Evolutionary conservation across 2,329 filamentous ascomycete species (phyloP), one percentile per base, ranked within the genome.

Genomic region (Aspergillus sp.): DNA sequence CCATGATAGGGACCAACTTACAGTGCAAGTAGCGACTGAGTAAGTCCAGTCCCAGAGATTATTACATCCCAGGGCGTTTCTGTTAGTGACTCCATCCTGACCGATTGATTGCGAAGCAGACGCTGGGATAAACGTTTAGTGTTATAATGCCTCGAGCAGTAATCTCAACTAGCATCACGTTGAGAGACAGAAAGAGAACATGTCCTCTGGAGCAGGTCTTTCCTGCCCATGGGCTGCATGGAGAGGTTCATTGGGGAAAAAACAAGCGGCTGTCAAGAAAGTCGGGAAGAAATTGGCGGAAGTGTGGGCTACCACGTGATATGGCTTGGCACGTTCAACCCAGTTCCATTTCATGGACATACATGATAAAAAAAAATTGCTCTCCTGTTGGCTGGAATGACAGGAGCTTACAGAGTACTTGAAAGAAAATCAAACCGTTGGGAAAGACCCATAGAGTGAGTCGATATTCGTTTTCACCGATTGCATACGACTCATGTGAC

Each of bases 1-100:
- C 15, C 12, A 15, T n/a, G 7, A 13, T 14, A 17, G 10, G 19
- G 12, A 3, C 25, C 30, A 33, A 55, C 71, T 64, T 56, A 88
- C 82, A 86, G 68, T 58, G 82, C 82, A 56, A 89, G 72, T 48
- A 89, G 73, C 43, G 82, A 86, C 66, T 88, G 80, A 55, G 80
- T 72, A 52, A 88, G 66, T 49, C 82, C 82, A 46, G 83, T 88
- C 52, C 83, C 82, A 53, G 75, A 76, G 60, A 89, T 83, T 49
- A 85, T 70, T 52, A 82, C 76, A 68, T 89, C 82, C 82, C 82
- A 89, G 41, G 71, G 66, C 48, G 80, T 81, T 40, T 85, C 80
- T 58, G 71, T 70, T 47, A 88, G 67, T 44, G 77, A 77, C 63
- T 88, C 82, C 82, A 88, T 86, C 27, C 32, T 34, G 33, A 25